Conservation (phyloP, 2,329 filamentous ascomycete genomes). For the Ophiobolus disseminans region DNA sequence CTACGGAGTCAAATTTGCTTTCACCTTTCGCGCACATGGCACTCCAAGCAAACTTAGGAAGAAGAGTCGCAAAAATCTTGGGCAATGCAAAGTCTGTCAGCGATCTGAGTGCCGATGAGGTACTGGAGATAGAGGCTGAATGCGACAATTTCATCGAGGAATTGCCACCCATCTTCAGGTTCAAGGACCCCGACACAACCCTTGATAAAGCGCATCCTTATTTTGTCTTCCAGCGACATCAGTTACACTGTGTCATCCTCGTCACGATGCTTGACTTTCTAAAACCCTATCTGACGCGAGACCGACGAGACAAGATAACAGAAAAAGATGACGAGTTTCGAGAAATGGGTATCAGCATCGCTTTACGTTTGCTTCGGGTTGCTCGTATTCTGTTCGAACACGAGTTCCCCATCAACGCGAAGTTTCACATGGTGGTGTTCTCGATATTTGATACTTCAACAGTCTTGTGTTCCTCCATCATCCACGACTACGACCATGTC, state of each 20-base stretch:
- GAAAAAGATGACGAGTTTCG: conserved; percentile 50
- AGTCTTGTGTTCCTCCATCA: conserved; percentile 59
- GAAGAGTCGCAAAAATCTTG: conserved; percentile 35
- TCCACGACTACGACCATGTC: conserved; percentile 56
- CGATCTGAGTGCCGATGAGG: conserved; percentile 29
- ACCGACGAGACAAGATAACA: conserved; percentile 32
- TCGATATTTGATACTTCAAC: conserved; percentile 61
- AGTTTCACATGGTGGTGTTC: conserved; percentile 60
- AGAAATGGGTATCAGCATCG: conserved; percentile 53
- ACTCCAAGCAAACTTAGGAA: conserved; percentile 50
- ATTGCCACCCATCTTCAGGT: conserved; percentile 53
- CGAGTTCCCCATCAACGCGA: conserved; percentile 55
- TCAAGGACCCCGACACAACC: conserved; percentile 52
- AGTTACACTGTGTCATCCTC: conserved; percentile 55
- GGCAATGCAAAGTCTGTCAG: conserved; percentile 23
- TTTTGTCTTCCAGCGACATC: conserved; percentile 56
- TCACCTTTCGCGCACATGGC: conserved; percentile 55
- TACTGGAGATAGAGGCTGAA: conserved; percentile 39
- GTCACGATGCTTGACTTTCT: conserved; percentile 57
- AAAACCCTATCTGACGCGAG: conserved; percentile 55
- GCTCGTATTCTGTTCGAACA: conserved; percentile 54
- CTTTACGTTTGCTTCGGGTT: conserved; percentile 53
- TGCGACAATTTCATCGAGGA: conserved; percentile 54
- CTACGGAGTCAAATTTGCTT: conserved; percentile 45
- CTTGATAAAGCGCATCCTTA: conserved; percentile 53